These are phyloP conservation scores for Boechera retrofracta DNA, from an alignment of 345 rosid species.

Conservation along the genomic window DNA sequence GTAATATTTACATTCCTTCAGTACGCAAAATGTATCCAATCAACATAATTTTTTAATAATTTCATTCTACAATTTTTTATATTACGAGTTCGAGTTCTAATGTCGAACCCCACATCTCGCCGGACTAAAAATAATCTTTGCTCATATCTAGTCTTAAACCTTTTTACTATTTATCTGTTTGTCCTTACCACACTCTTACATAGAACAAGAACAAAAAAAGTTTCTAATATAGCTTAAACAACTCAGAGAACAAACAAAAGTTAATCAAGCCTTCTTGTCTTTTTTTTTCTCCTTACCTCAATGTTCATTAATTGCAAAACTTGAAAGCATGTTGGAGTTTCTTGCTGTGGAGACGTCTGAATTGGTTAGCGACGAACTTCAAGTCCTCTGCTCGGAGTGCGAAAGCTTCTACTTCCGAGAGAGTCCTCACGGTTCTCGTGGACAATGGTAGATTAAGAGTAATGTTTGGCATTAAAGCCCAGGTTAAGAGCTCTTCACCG, in stretches of 20 bases:
- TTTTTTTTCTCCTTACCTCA: not conserved
- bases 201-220: not conserved
- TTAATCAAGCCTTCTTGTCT: not conserved
- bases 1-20: too few species aligned
- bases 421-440: constrained; percentile 67
- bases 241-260: not conserved
- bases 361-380: constrained; percentile 77
- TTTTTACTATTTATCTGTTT: not conserved
- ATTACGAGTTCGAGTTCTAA: too few species aligned
- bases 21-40: too few species aligned
- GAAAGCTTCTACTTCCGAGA: constrained; percentile 76
- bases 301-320: constrained; percentile 13
- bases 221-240: not conserved
- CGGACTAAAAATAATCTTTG: too few species aligned
- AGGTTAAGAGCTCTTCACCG: constrained; percentile 86
- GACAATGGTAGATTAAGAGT: constrained; percentile 67
- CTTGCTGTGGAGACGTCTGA: constrained; percentile 86
- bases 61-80: too few species aligned
- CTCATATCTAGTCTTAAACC: too few species aligned
- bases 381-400: constrained; percentile 79
- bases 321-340: constrained; percentile 87
- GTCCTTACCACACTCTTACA: not conserved
- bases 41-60: too few species aligned
- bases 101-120: too few species aligned
- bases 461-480: constrained; percentile 70